Evolutionary conservation across 208 protist genomes (phyloP).

Genomic region (Leishmania tropica): DNA sequence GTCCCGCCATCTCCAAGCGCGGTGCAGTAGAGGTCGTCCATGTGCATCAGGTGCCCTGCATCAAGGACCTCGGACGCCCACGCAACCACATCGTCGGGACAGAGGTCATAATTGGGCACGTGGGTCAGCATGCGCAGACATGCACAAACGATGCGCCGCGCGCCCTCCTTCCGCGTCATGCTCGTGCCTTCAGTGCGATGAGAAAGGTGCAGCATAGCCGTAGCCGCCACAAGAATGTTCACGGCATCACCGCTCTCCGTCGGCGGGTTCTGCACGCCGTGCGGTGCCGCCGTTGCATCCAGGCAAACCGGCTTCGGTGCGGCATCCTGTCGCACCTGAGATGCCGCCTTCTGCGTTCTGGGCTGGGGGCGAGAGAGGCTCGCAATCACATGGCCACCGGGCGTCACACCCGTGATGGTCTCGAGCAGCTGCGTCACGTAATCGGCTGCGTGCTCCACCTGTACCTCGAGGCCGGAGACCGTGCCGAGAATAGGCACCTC

Average conservation of each 20-base stretch:
- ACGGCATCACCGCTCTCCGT: slow-evolving; percentile 52
- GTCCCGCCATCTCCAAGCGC: background rate
- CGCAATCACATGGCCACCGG: slow-evolving; percentile 14
- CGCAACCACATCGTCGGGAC: slow-evolving; percentile 22
- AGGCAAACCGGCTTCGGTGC: slow-evolving; percentile 34
- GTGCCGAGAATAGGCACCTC: background rate
- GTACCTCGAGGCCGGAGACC: slow-evolving; percentile 5
- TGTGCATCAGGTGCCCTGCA: background rate
- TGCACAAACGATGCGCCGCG: slow-evolving; percentile 19
- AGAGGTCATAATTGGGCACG: slow-evolving; percentile 63
- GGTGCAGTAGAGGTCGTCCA: background rate
- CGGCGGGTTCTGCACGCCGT: slow-evolving; percentile 39
- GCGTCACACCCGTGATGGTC: slow-evolving; percentile 12
- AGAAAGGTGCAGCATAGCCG: slow-evolving; percentile 13
- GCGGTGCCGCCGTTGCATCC: slow-evolving; percentile 41
- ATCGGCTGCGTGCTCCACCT: slow-evolving; percentile 22
- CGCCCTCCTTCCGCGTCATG: background rate
- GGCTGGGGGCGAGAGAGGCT: slow-evolving; percentile 7
- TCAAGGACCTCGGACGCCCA: slow-evolving; percentile 35
- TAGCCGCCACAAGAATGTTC: slow-evolving; percentile 27
- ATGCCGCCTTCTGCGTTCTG: background rate
- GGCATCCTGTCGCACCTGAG: background rate
- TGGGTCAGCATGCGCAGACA: slow-evolving; percentile 40
- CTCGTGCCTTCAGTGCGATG: background rate
- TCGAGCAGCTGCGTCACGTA: slow-evolving; percentile 25